Evolutionary conservation across 495 filamentous ascomycete species (phyloP).

Genomic region (Pseudoneurospora amorphoporcata): DNA sequence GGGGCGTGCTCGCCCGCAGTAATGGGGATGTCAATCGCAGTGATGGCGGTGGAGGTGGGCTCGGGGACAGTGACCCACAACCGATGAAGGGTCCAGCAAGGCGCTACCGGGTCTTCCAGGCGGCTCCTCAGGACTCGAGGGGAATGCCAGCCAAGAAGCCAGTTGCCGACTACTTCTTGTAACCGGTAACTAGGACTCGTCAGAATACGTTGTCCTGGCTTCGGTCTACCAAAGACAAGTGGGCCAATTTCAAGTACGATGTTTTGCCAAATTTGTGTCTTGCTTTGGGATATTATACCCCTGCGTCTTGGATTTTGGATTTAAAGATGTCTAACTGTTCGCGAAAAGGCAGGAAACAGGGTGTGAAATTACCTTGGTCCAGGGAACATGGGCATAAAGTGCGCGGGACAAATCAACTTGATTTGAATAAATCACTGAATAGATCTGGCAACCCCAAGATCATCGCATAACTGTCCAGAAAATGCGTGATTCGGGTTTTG

Average conservation of each 20-base stretch:
- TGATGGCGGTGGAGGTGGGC: conserved; percentile 18
- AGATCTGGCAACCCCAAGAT: not conserved
- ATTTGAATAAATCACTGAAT: not conserved
- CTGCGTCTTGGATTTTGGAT: not conserved
- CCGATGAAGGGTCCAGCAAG: conserved; percentile 64
- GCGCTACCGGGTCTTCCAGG: conserved; percentile 92
- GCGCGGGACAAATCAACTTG: not conserved
- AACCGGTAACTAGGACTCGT: not conserved
- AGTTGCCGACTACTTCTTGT: conserved; percentile 93
- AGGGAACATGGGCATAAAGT: not conserved
- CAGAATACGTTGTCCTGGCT: not conserved
- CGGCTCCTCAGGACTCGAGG: conserved; percentile 88
- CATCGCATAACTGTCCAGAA: not conserved
- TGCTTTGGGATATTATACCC: not conserved
- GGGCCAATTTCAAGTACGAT: not conserved
- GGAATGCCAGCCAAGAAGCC: conserved; percentile 99
- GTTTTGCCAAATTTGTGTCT: not conserved
- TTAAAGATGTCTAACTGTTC: not conserved
- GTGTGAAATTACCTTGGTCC: not conserved
- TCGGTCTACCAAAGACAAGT: not conserved
- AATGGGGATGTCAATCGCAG: conserved; percentile 67
- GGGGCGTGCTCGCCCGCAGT: conserved; percentile 64
- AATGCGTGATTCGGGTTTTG: not conserved
- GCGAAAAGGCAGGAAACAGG: not conserved
- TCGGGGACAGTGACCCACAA: conserved; percentile 10